phyloP scores from a whole-genome alignment of 1,284 basidiomycete genomes.

The Melampsora medusae region DNA sequence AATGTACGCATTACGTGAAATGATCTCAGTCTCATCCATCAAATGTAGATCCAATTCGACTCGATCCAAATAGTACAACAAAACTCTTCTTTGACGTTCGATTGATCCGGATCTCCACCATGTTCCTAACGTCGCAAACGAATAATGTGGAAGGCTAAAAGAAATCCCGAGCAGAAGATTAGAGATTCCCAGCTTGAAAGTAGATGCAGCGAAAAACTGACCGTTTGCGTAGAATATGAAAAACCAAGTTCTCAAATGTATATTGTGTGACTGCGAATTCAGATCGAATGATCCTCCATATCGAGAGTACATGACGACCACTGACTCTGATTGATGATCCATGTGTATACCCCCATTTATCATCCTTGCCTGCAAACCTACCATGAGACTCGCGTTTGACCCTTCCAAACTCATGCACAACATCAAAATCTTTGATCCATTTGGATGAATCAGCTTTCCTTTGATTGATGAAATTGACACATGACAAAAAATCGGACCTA shows the following conservation, averaged over 20 bases:
- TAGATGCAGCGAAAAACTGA: slow-evolving; percentile 52
- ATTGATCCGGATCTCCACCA: slow-evolving; percentile 70
- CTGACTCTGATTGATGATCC: slow-evolving; percentile 78
- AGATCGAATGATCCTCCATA: slow-evolving; percentile 86
- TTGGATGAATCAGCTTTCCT: slow-evolving; percentile 15
- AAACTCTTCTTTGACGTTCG: slow-evolving; percentile 61
- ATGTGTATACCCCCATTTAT: slow-evolving; percentile 73
- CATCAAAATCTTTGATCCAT: slow-evolving; percentile 51
- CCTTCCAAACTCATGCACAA: slow-evolving; percentile 55
- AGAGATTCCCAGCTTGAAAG: background rate
- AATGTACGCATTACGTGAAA: slow-evolving; percentile 81
- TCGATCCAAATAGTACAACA: slow-evolving; percentile 67
- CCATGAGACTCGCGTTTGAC: slow-evolving; percentile 57
- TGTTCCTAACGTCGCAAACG: slow-evolving; percentile 65
- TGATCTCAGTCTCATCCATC: slow-evolving; percentile 72
- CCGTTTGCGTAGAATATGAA: slow-evolving; percentile 73
- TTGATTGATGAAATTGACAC: background rate
- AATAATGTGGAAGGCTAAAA: slow-evolving; percentile 73
- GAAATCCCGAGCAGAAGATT: slow-evolving; percentile 20
- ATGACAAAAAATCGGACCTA: slow-evolving; percentile 26
- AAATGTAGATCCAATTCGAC: slow-evolving; percentile 71
- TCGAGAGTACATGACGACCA: slow-evolving; percentile 85
- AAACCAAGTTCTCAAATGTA: slow-evolving; percentile 84
- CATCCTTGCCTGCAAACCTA: slow-evolving; percentile 57
- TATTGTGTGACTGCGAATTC: slow-evolving; percentile 78